Evolutionary conservation across 768 basidiomycete species (phyloP).

Genomic region (Lactarius quietus): DNA sequence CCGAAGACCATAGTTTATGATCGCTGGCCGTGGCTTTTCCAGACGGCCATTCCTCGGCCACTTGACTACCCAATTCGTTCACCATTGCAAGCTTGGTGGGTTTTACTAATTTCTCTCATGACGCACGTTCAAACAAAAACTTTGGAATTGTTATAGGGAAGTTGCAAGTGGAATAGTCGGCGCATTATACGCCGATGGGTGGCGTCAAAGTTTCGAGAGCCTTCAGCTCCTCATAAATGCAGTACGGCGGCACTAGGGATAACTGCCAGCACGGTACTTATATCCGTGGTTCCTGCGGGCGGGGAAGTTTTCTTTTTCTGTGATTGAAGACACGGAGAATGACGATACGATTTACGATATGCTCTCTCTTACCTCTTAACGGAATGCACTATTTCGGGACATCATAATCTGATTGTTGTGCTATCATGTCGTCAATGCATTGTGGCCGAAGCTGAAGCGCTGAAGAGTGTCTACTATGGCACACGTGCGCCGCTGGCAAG

Average conservation of each 20-base stretch:
- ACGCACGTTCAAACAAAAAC: background rate
- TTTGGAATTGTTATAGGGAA: constrained; percentile 37
- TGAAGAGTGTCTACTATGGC: too few species aligned
- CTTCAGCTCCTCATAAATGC: constrained; percentile 41
- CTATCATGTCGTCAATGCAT: background rate
- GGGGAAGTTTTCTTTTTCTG: constrained; percentile 10
- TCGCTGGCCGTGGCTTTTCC: constrained; percentile 76
- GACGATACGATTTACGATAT: constrained; percentile 11
- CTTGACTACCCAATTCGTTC: constrained; percentile 86
- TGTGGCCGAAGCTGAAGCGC: too few species aligned
- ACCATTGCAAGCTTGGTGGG: constrained; percentile 69
- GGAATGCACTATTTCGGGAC: constrained; percentile 12
- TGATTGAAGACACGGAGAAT: background rate
- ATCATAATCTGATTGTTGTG: constrained; percentile 16
- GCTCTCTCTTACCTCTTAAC: constrained; percentile 5
- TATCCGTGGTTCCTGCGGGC: constrained; percentile 18
- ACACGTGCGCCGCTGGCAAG: background rate
- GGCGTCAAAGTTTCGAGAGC: constrained; percentile 42
- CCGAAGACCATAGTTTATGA: constrained; percentile 86
- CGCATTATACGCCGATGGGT: constrained; percentile 48
- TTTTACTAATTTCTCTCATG: constrained; percentile 18
- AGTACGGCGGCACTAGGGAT: constrained; percentile 28
- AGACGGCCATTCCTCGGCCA: constrained; percentile 81
- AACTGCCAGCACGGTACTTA: background rate
- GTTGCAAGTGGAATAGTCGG: constrained; percentile 48